Conservation (phyloP, 495 filamentous ascomycete genomes). For the Penicillium canescens region DNA sequence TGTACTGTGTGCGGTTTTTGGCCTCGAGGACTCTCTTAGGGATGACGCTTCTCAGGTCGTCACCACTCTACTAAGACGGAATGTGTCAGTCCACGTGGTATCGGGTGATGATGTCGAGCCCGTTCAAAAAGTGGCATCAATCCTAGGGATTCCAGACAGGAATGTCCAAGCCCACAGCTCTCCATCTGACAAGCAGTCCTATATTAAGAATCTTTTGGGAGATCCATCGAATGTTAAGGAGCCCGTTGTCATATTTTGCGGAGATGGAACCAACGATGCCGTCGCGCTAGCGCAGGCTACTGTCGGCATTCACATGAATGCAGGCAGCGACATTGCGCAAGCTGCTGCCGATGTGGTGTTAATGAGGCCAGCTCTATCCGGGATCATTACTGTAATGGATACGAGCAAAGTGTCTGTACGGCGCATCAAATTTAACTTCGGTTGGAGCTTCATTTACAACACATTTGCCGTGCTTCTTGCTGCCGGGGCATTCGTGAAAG, state of each 20-base stretch:
- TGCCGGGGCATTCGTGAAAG: slow-evolving; percentile 65
- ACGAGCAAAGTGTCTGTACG: slow-evolving; percentile 53
- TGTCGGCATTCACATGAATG: slow-evolving; percentile 69
- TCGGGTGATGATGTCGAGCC: slow-evolving; percentile 68
- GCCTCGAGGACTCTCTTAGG: slow-evolving; percentile 60
- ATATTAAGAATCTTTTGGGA: slow-evolving; percentile 48
- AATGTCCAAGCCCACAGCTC: slow-evolving; percentile 53
- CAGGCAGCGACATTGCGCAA: slow-evolving; percentile 63
- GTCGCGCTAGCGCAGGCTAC: slow-evolving; percentile 70
- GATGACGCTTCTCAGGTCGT: slow-evolving; percentile 54
- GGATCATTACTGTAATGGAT: slow-evolving; percentile 60
- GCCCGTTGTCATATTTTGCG: slow-evolving; percentile 63
- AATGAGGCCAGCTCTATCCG: slow-evolving; percentile 54
- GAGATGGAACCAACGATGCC: slow-evolving; percentile 83
- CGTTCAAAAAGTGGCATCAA: slow-evolving; percentile 53
- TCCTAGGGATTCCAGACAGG: slow-evolving; percentile 50
- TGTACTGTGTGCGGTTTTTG: slow-evolving; percentile 54
- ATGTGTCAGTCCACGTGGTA: slow-evolving; percentile 61
- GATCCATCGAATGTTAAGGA: slow-evolving; percentile 11
- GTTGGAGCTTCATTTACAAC: slow-evolving; percentile 75
- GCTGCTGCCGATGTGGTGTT: slow-evolving; percentile 72
- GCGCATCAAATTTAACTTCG: slow-evolving; percentile 70
- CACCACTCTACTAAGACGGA: slow-evolving; percentile 49
- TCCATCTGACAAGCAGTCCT: slow-evolving; percentile 63
- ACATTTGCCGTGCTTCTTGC: slow-evolving; percentile 68